A percentile compares a stretch with the other conserved stretches of the same genome.
Conservation (phyloP, 306 rosid genomes). For the Pyrus pyrifolia region DNA sequence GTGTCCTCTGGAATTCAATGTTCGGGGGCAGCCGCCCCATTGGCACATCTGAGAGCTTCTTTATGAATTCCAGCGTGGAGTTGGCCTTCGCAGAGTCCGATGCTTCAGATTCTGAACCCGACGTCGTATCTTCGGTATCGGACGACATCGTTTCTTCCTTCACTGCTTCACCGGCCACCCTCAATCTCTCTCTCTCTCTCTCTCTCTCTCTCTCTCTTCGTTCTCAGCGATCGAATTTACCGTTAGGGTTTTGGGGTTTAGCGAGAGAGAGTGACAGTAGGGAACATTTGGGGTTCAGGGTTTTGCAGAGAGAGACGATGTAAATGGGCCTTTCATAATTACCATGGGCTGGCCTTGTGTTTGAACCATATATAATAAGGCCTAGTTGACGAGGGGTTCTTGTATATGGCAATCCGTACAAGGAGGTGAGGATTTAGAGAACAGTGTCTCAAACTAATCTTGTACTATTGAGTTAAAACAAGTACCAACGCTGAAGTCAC, state of each 20-base stretch:
- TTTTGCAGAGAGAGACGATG: not conserved
- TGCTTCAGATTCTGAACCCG: conserved; percentile 12
- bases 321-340: not conserved
- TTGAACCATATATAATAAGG: too few relatives aligned
- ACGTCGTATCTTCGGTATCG: conserved; percentile 4
- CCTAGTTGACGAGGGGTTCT: too few relatives aligned
- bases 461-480: too few relatives aligned
- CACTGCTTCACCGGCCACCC: not conserved
- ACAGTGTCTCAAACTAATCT: too few relatives aligned
- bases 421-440: too few relatives aligned
- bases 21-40: conserved; percentile 33
- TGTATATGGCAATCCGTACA: too few relatives aligned
- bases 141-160: conserved; percentile 7
- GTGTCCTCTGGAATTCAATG: conserved; percentile 38
- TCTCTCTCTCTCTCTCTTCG: not conserved
- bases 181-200: not conserved
- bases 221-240: not conserved
- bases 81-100: conserved; percentile 9
- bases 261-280: not conserved
- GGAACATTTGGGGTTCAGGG: not conserved
- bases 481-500: too few relatives aligned
- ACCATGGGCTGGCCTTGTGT: not conserved
- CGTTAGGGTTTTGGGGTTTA: not conserved
- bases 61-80: conserved; percentile 5
- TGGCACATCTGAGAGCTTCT: conserved; percentile 42